phyloP scores from a whole-genome alignment of 2,329 filamentous ascomycete species.

The Pseudogymnoascus verrucosus region DNA sequence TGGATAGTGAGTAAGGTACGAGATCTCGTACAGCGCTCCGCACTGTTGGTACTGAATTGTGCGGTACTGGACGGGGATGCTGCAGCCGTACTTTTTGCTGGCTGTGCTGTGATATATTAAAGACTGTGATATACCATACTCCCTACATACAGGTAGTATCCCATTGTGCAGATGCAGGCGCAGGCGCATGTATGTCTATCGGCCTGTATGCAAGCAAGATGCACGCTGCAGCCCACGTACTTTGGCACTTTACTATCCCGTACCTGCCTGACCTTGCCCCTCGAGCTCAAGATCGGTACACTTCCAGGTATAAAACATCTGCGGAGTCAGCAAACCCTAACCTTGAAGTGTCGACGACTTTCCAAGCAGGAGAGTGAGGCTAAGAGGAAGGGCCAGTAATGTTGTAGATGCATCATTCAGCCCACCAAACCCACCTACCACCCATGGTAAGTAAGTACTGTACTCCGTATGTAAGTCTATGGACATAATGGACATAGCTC shows the following conservation, averaged over 20 bases:
- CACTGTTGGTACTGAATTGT: neutral
- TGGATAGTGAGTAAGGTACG: neutral
- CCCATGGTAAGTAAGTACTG: neutral
- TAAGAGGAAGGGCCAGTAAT: neutral
- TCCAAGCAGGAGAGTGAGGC: neutral
- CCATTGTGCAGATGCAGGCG: neutral
- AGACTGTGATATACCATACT: neutral
- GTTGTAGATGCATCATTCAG: neutral
- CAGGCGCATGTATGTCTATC: slow-evolving; percentile 4
- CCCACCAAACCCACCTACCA: neutral
- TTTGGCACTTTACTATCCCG: neutral
- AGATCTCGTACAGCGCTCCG: neutral
- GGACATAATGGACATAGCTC: neutral
- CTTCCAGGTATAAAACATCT: neutral
- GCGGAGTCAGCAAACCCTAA: neutral
- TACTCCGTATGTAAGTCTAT: neutral
- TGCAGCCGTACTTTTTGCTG: neutral
- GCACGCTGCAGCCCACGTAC: neutral
- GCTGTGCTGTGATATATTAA: neutral
- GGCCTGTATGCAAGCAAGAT: neutral
- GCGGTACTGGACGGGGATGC: neutral
- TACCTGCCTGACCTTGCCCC: neutral
- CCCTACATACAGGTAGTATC: neutral
- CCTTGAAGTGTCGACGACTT: neutral
- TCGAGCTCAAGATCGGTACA: neutral